Conservation (phyloP, 179 eudicot species). For the Carnegiea gigantea region DNA sequence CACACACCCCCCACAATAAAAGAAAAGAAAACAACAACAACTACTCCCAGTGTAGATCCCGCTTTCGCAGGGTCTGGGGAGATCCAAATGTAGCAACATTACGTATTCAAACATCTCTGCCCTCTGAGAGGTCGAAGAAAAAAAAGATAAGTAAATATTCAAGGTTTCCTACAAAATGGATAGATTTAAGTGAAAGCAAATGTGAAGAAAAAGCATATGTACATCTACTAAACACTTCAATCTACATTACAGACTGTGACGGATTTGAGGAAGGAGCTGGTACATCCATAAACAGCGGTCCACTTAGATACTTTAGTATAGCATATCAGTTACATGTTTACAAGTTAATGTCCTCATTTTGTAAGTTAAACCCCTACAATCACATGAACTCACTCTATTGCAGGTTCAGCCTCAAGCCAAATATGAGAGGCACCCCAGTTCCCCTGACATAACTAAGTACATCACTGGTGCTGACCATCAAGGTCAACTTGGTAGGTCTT, state of each 20-base stretch:
- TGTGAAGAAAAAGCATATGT: neutral
- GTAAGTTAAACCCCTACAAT: neutral
- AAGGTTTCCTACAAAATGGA: neutral
- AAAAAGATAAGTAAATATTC: neutral
- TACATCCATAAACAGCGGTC: neutral
- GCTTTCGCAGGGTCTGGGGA: too few species aligned
- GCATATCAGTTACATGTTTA: neutral
- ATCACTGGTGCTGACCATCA: neutral
- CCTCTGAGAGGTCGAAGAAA: too few species aligned
- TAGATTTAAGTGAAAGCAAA: neutral
- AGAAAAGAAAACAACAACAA: too few species aligned
- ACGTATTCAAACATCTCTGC: too few species aligned
- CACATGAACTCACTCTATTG: neutral
- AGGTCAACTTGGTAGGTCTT: neutral
- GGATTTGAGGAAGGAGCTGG: neutral
- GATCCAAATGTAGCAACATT: too few species aligned
- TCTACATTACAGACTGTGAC: too few species aligned
- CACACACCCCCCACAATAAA: neutral
- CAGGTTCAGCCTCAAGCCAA: slow-evolving; percentile 3
- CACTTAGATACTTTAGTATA: neutral
- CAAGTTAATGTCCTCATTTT: neutral
- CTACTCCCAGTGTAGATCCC: too few species aligned
- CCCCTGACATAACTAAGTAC: neutral
- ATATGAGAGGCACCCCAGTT: neutral
- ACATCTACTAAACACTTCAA: neutral